Conservation (phyloP, 495 filamentous ascomycete genomes). For the Penicillium simplicissimum region DNA sequence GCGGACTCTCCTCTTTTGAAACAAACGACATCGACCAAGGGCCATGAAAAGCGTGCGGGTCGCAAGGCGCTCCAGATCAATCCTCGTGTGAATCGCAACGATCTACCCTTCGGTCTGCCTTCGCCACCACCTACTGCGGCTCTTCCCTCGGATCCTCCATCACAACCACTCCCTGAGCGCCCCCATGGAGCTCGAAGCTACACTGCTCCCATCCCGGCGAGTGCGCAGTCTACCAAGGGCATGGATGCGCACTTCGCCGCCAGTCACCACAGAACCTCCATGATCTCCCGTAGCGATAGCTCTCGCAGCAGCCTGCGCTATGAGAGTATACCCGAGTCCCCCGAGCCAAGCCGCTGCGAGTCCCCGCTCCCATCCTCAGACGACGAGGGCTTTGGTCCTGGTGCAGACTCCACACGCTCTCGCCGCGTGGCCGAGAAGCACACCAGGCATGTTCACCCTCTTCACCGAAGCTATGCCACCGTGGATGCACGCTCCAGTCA, state of each 20-base stretch:
- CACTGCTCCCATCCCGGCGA: conserved; percentile 14
- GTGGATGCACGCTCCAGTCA: conserved; percentile 14
- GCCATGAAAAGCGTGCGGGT: conserved; percentile 14
- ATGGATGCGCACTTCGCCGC: conserved; percentile 13
- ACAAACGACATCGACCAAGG: conserved; percentile 8
- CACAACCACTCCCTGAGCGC: conserved; percentile 14
- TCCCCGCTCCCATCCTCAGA: conserved; percentile 47
- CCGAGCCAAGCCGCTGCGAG: conserved; percentile 26
- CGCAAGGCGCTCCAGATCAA: conserved; percentile 23
- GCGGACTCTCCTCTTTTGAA: conserved; percentile 31
- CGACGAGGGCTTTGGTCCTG: conserved; percentile 38
- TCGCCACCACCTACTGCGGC: conserved; percentile 36
- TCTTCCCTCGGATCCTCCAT: conserved; percentile 28
- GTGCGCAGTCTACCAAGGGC: conserved; percentile 4
- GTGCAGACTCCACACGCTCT: conserved; percentile 1
- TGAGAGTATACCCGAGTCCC: conserved; percentile 27
- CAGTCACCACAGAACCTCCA: conserved; percentile 18
- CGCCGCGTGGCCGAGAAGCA: conserved; percentile 17
- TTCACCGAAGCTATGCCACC: conserved; percentile 20
- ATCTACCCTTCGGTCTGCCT: conserved; percentile 31
- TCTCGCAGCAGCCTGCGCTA: conserved; percentile 29
- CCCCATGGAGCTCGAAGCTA: conserved; percentile 20
- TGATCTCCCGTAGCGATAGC: conserved; percentile 33
- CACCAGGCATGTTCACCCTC: conserved; percentile 2
- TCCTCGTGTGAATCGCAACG: conserved; percentile 20